Base-by-base conservation (phyloP, 2,329 filamentous ascomycete genomes). In the Fusarium domesticum region DNA sequence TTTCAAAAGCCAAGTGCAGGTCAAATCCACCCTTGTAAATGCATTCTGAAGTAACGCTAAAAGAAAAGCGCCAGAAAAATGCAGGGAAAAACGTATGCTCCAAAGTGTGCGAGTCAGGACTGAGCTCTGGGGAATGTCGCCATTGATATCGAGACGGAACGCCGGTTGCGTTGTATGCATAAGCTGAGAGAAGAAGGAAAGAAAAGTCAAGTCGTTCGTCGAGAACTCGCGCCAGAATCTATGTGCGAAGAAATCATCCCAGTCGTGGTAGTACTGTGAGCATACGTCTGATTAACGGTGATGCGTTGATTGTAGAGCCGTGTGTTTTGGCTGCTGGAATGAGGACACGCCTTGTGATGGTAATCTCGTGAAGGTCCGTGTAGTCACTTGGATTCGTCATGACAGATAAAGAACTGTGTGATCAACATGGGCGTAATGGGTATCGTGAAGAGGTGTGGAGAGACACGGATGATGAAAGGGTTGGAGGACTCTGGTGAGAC, bases 191-290 rank as follows among this genome's bases (percentile, higher is more conserved):
- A 50, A 41, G 41, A 53, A 35, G 41, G 42, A 51, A 48, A 49
- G 42, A 30, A 45, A 48, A 40, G 38, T 35, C 33, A 28, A 31
- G 19, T 52, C 45, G 54, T 42, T 47, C 45, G 50, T 54, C 48
- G 44, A 47, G 42, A 48, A 59, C 49, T 53, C 54, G 54, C 43
- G 54, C 50, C 48, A 48, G 37, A 50, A 47, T 59, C 55, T 59
- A 62, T 56, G 47, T 57, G 54, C 53, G 53, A 53, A 57, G 45
- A 41, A 45, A 50, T 60, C 58, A 53, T 60, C 56, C 47, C 58
- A 48, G 58, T 60, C 58, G 54, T 56, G 50, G 56, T 53, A 47
- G 50, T 49, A 48, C 46, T 58, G 51, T 57, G 58, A 59, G 48
- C 54, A 60, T 54, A 37, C 47, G 37, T 37, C 40, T 37, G 43